Percentiles rank a stretch among this genome's conserved stretches.
These are phyloP conservation scores for Mortierella sp. DNA, from an alignment of 371 early-diverging fungal genomes.

Conservation along the genomic window DNA sequence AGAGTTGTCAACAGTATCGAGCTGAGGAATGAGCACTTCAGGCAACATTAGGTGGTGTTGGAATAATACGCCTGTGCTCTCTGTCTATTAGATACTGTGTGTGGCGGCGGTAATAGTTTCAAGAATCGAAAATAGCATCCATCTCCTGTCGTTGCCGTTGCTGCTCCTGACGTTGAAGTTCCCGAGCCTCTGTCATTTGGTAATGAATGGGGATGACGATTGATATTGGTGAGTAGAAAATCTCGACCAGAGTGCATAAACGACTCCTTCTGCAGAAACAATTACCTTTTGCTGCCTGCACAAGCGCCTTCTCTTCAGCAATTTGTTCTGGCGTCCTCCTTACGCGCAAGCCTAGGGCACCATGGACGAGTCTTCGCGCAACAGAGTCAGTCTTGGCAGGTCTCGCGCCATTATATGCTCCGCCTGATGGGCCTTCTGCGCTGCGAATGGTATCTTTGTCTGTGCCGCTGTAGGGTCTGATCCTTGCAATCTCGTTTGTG, in stretches of 20 bases:
- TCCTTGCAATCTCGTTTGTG: constrained; percentile 32
- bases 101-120: too few relatives aligned
- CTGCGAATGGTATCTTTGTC: constrained; percentile 39
- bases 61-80: too few relatives aligned
- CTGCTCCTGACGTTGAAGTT: constrained; percentile 40
- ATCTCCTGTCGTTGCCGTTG: constrained; percentile 29
- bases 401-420: constrained; percentile 45
- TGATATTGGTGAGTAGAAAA: too few relatives aligned
- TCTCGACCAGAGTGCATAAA: too few relatives aligned
- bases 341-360: constrained; percentile 60
- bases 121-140: constrained; percentile 43
- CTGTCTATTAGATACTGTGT: too few relatives aligned
- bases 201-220: background rate
- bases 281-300: constrained; percentile 48
- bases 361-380: constrained; percentile 60
- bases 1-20: background rate
- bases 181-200: constrained; percentile 29
- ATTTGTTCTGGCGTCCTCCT: constrained; percentile 61
- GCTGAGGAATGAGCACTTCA: background rate
- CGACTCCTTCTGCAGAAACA: background rate
- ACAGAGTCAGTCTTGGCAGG: constrained; percentile 65
- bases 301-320: constrained; percentile 44
- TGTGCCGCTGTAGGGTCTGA: constrained; percentile 42
- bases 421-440: constrained; percentile 36
- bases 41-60: too few relatives aligned